These are phyloP conservation scores for Diaporthe eres DNA, from an alignment of 2,329 filamentous ascomycete genomes.

Conservation along the genomic window DNA sequence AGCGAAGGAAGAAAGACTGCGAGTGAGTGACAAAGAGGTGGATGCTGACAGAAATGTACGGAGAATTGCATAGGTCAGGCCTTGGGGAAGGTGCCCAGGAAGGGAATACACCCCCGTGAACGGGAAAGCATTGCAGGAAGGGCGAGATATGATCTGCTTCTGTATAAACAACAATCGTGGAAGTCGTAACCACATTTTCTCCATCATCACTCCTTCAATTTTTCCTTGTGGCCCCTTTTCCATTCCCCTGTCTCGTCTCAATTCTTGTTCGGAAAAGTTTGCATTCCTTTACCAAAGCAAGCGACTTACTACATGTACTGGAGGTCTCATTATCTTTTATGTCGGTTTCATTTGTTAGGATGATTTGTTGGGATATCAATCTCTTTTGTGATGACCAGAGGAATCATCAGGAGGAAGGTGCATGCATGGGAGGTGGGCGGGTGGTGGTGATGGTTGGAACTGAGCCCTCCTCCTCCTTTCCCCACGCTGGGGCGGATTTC, in stretches of 20 bases:
- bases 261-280: slow-evolving; percentile 18
- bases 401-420: background rate
- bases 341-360: slow-evolving; percentile 25
- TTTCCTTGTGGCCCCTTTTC: slow-evolving; percentile 5
- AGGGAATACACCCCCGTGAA: background rate
- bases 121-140: slow-evolving; percentile 14
- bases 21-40: background rate
- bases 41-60: background rate
- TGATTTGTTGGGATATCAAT: slow-evolving; percentile 12
- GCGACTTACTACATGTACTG: slow-evolving; percentile 27
- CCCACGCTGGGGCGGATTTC: background rate
- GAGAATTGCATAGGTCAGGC: slow-evolving; percentile 10
- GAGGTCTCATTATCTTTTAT: slow-evolving; percentile 14
- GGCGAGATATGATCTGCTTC: slow-evolving; percentile 40
- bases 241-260: background rate
- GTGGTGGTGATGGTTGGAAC: background rate
- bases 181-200: slow-evolving; percentile 38
- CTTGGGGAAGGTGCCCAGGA: background rate
- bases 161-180: slow-evolving; percentile 42
- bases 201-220: slow-evolving; percentile 24
- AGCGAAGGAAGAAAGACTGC: background rate
- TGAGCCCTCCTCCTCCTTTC: background rate
- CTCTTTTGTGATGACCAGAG: slow-evolving; percentile 2
- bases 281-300: slow-evolving; percentile 31
- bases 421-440: background rate